phyloP scores from a whole-genome alignment of 2,329 filamentous ascomycete species.

The Amauroascus verrucosus region DNA sequence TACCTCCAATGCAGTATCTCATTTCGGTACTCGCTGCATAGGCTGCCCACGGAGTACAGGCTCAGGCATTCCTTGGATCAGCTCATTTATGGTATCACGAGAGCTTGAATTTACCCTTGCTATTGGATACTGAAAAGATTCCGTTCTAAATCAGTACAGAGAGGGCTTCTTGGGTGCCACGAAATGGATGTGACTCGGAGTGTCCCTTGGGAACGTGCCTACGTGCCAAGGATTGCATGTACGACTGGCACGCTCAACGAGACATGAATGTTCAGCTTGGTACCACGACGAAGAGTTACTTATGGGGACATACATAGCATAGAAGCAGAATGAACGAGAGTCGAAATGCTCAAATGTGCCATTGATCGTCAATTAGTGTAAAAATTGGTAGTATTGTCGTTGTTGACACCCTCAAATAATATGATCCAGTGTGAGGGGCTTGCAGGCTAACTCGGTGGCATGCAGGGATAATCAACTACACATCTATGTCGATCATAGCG shows the following conservation, averaged over 20 bases:
- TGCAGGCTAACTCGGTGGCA: background rate
- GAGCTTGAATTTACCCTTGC: background rate
- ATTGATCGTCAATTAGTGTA: background rate
- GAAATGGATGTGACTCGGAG: background rate
- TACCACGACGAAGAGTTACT: background rate
- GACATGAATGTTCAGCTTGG: background rate
- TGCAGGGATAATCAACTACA: background rate
- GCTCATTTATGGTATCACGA: background rate
- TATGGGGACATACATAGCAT: background rate
- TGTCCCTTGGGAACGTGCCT: background rate
- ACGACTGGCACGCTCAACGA: background rate
- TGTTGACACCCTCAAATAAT: background rate
- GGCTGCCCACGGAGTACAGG: background rate
- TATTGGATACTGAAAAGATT: background rate
- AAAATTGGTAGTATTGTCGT: background rate
- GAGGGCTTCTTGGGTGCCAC: background rate
- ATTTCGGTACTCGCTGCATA: background rate
- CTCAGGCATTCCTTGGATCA: background rate
- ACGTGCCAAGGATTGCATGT: background rate
- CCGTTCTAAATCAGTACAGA: background rate
- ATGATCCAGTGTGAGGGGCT: background rate
- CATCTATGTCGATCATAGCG: background rate
- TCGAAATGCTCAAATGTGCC: background rate
- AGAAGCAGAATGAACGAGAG: background rate
- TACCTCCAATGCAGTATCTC: background rate